phyloP scores from a whole-genome alignment of 73 alveolate genomes.

The Effrenium voratum region DNA sequence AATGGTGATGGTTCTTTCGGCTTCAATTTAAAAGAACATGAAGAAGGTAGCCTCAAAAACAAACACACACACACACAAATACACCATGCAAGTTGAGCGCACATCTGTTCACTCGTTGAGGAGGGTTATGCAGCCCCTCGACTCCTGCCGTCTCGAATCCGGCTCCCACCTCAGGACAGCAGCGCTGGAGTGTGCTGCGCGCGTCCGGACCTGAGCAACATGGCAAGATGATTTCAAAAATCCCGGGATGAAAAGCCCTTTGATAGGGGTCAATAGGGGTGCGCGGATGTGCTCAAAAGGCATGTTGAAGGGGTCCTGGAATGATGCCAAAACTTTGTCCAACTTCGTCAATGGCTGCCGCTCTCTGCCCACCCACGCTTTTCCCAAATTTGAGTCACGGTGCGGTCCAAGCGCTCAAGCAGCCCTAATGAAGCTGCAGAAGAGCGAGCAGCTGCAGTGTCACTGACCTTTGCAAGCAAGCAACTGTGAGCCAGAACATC shows the following conservation, averaged over 20 bases:
- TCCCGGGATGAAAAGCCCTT: background rate
- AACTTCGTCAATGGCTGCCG: background rate
- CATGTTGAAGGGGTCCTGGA: background rate
- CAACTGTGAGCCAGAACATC: too few relatives aligned
- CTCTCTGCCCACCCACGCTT: background rate
- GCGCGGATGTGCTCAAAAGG: background rate
- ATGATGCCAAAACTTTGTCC: background rate
- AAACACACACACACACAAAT: background rate
- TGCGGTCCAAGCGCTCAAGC: conserved; percentile 31
- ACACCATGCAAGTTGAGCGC: background rate
- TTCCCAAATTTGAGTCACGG: background rate
- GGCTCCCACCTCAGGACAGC: background rate
- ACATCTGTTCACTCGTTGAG: background rate
- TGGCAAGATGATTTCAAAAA: background rate
- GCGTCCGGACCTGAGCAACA: background rate
- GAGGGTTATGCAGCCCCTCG: background rate
- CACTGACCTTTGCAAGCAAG: too few relatives aligned
- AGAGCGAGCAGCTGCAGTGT: too few relatives aligned
- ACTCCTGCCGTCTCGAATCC: background rate
- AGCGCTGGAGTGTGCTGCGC: background rate
- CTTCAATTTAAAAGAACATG: background rate
- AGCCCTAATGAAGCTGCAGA: too few relatives aligned
- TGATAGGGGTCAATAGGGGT: background rate
- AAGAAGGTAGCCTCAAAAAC: background rate
- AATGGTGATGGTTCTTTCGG: background rate